phyloP scores from a whole-genome alignment of 257 asterid genomes.

The Primulina eburnea region DNA sequence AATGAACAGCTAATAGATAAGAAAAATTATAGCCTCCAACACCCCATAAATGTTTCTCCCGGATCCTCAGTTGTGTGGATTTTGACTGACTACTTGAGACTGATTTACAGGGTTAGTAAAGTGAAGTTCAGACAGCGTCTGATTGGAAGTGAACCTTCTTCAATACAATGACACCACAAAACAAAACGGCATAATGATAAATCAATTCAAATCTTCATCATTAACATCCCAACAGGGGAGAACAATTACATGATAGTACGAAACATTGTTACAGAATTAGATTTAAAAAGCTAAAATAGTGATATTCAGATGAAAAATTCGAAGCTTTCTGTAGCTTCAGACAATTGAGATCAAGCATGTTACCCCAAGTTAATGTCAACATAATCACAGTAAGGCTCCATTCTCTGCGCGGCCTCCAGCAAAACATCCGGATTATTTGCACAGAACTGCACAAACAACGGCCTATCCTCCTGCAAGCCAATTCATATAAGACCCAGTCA shows the following conservation, averaged over 20 bases:
- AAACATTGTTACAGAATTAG: neutral
- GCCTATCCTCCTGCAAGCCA: constrained; percentile 77
- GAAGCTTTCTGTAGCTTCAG: neutral
- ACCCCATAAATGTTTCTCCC: too few species aligned
- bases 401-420: constrained; percentile 83
- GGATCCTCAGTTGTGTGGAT: too few species aligned
- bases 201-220: neutral
- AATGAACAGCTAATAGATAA: neutral
- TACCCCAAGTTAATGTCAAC: constrained; percentile 96
- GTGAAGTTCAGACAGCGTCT: too few species aligned
- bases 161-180: neutral
- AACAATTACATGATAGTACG: neutral
- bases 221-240: neutral
- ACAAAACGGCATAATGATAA: neutral
- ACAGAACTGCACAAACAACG: constrained; percentile 92
- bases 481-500: constrained; percentile 15
- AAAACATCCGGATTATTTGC: constrained; percentile 88
- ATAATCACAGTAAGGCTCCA: constrained; percentile 79
- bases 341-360: constrained; percentile 14
- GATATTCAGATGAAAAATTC: neutral
- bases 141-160: neutral
- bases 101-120: neutral
- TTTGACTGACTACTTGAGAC: neutral
- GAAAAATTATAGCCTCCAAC: neutral
- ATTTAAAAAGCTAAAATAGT: neutral